These are phyloP conservation scores for Penicillium paxilli DNA, from an alignment of 495 filamentous ascomycete genomes.

Conservation along the genomic window DNA sequence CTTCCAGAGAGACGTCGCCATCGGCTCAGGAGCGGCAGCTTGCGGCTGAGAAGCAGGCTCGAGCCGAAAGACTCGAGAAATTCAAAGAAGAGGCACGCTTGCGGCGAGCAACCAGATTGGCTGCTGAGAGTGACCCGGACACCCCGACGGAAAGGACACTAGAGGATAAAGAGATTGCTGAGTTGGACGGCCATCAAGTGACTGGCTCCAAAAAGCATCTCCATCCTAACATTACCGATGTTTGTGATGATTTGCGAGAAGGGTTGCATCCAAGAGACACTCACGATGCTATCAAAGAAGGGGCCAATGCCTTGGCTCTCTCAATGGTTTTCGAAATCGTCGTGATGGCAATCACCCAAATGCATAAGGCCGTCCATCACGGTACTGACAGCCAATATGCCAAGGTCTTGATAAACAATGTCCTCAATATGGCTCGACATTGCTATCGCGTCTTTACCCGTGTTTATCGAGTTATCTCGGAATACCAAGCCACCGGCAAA, in stretches of 20 bases:
- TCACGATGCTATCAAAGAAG: conserved; percentile 10
- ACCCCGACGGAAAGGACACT: conserved; percentile 1
- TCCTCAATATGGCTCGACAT: conserved; percentile 38
- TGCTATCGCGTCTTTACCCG: conserved; percentile 37
- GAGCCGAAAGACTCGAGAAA: conserved; percentile 13
- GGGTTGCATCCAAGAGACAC: conserved; percentile 13
- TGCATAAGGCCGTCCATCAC: conserved; percentile 25
- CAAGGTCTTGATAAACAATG: conserved; percentile 27
- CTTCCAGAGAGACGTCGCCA: neutral
- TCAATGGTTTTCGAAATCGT: conserved; percentile 35
- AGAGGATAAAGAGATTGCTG: conserved; percentile 34
- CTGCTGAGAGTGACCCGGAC: neutral
- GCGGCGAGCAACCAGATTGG: conserved; percentile 10
- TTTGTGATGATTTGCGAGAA: conserved; percentile 20
- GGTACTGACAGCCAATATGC: conserved; percentile 26
- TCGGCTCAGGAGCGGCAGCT: neutral
- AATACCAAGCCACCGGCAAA: conserved; percentile 35
- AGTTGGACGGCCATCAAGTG: conserved; percentile 44
- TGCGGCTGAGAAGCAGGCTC: conserved; percentile 3
- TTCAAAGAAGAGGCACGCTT: conserved; percentile 22
- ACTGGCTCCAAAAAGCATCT: conserved; percentile 14
- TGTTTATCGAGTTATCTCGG: conserved; percentile 24
- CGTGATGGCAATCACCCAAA: conserved; percentile 29
- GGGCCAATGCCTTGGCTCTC: conserved; percentile 23
- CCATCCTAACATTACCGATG: conserved; percentile 24